Percentiles rank a stretch among this genome's conserved stretches.
Evolutionary conservation across 352 stramenopile genomes (phyloP).

Genomic region (Pythium chondricola): DNA sequence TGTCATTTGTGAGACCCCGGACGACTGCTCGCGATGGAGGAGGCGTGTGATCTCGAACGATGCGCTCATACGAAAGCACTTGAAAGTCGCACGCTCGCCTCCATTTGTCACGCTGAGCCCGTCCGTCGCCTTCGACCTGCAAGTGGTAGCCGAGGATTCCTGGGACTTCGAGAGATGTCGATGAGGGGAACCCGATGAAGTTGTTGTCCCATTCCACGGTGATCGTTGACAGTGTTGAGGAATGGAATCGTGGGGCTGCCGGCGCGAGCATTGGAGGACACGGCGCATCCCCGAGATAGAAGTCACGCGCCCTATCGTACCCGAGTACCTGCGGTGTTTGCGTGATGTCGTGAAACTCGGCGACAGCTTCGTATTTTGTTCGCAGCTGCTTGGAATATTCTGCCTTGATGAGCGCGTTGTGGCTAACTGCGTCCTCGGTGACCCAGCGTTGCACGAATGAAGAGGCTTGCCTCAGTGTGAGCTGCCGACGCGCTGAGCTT

Average conservation of each 20-base stretch:
- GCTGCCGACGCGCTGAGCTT: conserved; percentile 4
- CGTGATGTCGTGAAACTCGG: conserved; percentile 50
- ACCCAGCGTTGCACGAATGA: conserved; percentile 37
- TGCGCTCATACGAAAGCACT: conserved; percentile 46
- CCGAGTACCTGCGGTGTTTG: conserved; percentile 41
- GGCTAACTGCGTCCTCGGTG: conserved; percentile 24
- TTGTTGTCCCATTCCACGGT: conserved; percentile 32
- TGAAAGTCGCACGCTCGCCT: conserved; percentile 48
- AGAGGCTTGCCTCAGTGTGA: conserved; percentile 30
- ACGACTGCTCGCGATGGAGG: conserved; percentile 28
- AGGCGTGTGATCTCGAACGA: conserved; percentile 17
- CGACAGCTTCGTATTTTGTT: conserved; percentile 48
- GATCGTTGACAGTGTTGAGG: conserved; percentile 41
- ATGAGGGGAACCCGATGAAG: background rate
- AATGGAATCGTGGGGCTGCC: conserved; percentile 22
- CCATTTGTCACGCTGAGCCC: conserved; percentile 45
- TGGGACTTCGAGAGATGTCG: conserved; percentile 26
- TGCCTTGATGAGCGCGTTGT: conserved; percentile 36
- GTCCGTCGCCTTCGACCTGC: conserved; percentile 37
- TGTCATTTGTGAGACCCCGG: conserved; percentile 34
- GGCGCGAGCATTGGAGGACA: conserved; percentile 31
- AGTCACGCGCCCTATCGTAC: conserved; percentile 25
- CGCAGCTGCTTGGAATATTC: conserved; percentile 51
- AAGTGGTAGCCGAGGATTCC: conserved; percentile 59
- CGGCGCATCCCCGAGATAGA: conserved; percentile 34